A percentile compares a stretch with the other conserved stretches of the same genome.
Conservation (phyloP, 257 asterid species). For the Anisodus acutangulus region DNA sequence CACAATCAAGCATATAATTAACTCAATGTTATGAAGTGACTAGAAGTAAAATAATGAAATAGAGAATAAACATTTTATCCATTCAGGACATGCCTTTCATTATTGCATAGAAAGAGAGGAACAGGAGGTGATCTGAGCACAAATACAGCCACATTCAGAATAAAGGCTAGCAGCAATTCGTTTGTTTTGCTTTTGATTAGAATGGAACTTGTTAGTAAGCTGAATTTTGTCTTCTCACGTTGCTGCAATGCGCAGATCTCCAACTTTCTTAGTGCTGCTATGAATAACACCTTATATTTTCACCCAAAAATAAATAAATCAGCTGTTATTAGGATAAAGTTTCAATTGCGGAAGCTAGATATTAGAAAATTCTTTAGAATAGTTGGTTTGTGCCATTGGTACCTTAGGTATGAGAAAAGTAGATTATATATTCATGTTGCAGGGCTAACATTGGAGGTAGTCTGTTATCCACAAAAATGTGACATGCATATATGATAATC, state of each 20-base stretch:
- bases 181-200: constrained; percentile 1
- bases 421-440: not conserved
- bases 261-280: not conserved
- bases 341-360: not conserved
- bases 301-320: not conserved
- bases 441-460: not conserved
- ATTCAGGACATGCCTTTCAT: too few species aligned
- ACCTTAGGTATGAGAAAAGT: not conserved
- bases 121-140: not conserved
- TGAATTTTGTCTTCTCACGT: not conserved
- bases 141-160: not conserved
- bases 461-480: not conserved
- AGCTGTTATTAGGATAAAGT: not conserved
- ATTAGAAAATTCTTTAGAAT: not conserved
- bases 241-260: not conserved
- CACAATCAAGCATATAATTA: too few species aligned
- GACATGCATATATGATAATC: constrained; percentile 1
- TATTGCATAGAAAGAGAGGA: not conserved
- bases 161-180: not conserved
- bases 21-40: too few species aligned
- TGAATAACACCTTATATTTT: not conserved
- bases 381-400: not conserved
- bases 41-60: too few species aligned
- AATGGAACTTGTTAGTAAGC: not conserved
- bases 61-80: too few species aligned